phyloP scores from a whole-genome alignment of 2,329 filamentous ascomycete species.

The Blastomyces emzantsi region DNA sequence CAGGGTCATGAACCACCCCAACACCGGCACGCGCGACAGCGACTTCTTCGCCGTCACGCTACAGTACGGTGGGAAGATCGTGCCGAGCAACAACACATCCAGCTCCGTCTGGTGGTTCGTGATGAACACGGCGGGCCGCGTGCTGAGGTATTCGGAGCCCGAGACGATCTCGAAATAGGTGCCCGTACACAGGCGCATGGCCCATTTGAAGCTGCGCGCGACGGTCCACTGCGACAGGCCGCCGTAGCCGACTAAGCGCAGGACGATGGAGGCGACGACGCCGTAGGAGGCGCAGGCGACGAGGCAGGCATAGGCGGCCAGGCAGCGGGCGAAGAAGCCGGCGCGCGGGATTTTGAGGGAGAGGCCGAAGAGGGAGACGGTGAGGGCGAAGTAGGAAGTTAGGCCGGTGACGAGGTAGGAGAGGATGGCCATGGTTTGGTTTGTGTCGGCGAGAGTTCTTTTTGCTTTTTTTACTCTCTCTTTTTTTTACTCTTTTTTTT shows the following conservation, averaged over 20 bases:
- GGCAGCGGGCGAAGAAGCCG: slow-evolving; percentile 39
- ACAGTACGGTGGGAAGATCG: slow-evolving; percentile 83
- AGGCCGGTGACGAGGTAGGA: slow-evolving; percentile 52
- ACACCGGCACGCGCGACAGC: slow-evolving; percentile 67
- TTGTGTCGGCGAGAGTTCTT: too few relatives aligned
- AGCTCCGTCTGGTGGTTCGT: slow-evolving; percentile 96
- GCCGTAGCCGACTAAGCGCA: slow-evolving; percentile 62
- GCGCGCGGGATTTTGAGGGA: slow-evolving; percentile 36
- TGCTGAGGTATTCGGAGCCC: slow-evolving; percentile 55
- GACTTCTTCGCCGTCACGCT: slow-evolving; percentile 87
- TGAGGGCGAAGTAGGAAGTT: slow-evolving; percentile 55
- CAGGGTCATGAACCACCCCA: slow-evolving; percentile 90
- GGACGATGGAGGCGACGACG: slow-evolving; percentile 59
- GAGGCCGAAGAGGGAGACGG: slow-evolving; percentile 41
- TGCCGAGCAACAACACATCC: slow-evolving; percentile 83
- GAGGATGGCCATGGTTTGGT: slow-evolving; percentile 48
- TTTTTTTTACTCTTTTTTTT: background rate
- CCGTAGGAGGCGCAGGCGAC: slow-evolving; percentile 58
- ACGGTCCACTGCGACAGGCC: slow-evolving; percentile 79
- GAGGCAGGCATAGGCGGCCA: slow-evolving; percentile 39
- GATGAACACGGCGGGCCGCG: slow-evolving; percentile 79
- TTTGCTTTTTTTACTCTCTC: background rate
- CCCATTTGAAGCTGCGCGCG: slow-evolving; percentile 67
- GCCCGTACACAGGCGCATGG: slow-evolving; percentile 67
- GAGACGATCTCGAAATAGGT: slow-evolving; percentile 64